Percentiles rank a stretch among this genome's conserved stretches.
Evolutionary conservation across 2,329 filamentous ascomycete genomes (phyloP).

Genomic region (Alternaria sp.): DNA sequence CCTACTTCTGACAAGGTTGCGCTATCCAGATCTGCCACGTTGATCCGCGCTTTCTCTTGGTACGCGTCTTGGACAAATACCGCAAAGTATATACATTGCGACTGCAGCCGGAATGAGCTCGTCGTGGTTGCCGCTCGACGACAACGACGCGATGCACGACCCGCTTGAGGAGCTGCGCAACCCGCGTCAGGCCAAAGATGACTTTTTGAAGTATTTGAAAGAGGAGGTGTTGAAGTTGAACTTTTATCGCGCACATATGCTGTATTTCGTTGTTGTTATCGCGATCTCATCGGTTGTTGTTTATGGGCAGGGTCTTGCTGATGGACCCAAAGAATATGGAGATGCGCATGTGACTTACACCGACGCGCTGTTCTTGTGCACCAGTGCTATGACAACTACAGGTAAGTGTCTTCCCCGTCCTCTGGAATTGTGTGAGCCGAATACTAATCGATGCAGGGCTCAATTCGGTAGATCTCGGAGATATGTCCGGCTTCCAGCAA

Average conservation of each 20-base stretch:
- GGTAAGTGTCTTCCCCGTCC: slow-evolving; percentile 5
- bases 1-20: neutral
- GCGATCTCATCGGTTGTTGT: slow-evolving; percentile 34
- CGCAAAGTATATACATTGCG: neutral
- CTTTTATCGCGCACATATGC: slow-evolving; percentile 38
- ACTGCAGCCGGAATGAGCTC: slow-evolving; percentile 4
- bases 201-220: slow-evolving; percentile 25
- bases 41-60: neutral
- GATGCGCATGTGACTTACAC: slow-evolving; percentile 30
- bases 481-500: slow-evolving; percentile 36
- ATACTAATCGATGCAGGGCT: slow-evolving; percentile 22
- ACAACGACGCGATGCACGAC: slow-evolving; percentile 19
- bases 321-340: slow-evolving; percentile 25
- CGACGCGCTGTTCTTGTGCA: slow-evolving; percentile 36
- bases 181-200: slow-evolving; percentile 22
- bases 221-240: slow-evolving; percentile 24
- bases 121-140: slow-evolving; percentile 8
- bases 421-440: neutral
- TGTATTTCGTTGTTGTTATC: slow-evolving; percentile 38
- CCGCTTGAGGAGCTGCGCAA: slow-evolving; percentile 23
- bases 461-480: slow-evolving; percentile 33
- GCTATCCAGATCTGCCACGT: neutral
- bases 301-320: slow-evolving; percentile 35
- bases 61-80: neutral
- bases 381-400: slow-evolving; percentile 42